Base-by-base conservation (phyloP, 2,329 filamentous ascomycete species). In the Hypomyces rosellus region DNA sequence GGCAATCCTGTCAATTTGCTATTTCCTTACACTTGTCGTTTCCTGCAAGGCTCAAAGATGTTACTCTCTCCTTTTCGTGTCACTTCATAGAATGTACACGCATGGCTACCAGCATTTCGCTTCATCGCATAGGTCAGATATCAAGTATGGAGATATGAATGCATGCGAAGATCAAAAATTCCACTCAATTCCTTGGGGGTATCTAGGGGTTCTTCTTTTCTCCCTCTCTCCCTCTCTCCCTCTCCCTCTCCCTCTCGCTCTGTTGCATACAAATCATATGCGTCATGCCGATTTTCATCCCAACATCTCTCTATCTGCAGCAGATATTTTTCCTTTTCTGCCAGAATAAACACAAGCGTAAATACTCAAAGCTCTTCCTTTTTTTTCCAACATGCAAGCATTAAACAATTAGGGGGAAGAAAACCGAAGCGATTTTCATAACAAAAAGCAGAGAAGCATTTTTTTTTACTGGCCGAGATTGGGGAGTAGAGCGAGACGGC, bases 401-500 rank as follows among this genome's bases (percentile, higher is more conserved):
- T 30, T 30, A 30, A 30, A 30, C 25, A 30, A 30, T 30, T 30
- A 30, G 25, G 25, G 25, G 25, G 20, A 5, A 5, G 20, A 20
- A 5, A 30, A 30, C 25, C 6, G 25, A 8, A 5, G 4, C 8
- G 20, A 5, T 30, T 30, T 30, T 11, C 25, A 6, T 30, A 30
- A 30, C 20, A 30, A 11, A 30, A 8, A 30, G 8, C 9, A 30
- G 9, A 30, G 25, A 30, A 11, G 4, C 25, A 30, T 30, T 20
- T 20, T 5, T 20, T 5, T 39, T 48, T 16, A 38, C n/a, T 34
- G 37, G 34, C 51, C 47, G 13, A 49, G 33, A 8, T 40, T 40
- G 30, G 63, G 62, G 34, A 66, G 55, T 40, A 60, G 58, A 8
- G 58, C 73, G 50, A 74, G 64, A 25, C 78, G 72, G 55, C 77